A percentile compares a stretch with the other conserved stretches of the same genome.
Evolutionary conservation across 306 rosid genomes (phyloP).

Genomic region (Cucumis cinereus): DNA sequence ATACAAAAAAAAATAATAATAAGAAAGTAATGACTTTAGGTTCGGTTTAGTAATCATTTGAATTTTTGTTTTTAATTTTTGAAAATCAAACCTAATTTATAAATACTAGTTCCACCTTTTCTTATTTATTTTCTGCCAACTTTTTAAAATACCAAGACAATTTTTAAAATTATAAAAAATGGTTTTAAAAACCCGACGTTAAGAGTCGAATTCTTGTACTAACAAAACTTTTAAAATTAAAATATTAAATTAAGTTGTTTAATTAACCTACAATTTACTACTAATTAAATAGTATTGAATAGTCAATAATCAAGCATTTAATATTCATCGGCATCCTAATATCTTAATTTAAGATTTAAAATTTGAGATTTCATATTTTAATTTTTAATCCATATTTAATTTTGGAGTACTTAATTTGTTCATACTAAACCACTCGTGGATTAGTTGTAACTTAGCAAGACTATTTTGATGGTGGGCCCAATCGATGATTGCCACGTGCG

Average conservation of each 20-base stretch:
- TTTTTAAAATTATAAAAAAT: no score
- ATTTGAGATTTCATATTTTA: background rate
- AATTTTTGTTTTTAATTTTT: no score
- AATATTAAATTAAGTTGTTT: background rate
- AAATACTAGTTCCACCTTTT: no score
- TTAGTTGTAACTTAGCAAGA: background rate
- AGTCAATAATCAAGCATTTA: background rate
- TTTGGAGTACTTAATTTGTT: background rate
- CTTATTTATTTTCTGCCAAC: no score
- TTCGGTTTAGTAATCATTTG: no score
- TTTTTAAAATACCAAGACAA: no score
- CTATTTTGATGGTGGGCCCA: background rate
- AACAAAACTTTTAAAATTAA: background rate
- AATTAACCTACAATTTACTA: background rate
- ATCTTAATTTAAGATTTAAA: background rate
- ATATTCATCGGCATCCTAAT: background rate
- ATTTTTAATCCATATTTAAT: background rate
- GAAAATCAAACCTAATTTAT: no score
- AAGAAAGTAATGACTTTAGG: no score
- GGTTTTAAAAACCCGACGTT: no score
- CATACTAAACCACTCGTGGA: background rate
- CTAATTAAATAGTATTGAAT: background rate
- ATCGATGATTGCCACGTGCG: background rate
- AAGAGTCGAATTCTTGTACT: no score
- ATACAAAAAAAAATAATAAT: no score